Conservation (phyloP, 1,139 yeast genomes). For the Dujonia santamariae region DNA sequence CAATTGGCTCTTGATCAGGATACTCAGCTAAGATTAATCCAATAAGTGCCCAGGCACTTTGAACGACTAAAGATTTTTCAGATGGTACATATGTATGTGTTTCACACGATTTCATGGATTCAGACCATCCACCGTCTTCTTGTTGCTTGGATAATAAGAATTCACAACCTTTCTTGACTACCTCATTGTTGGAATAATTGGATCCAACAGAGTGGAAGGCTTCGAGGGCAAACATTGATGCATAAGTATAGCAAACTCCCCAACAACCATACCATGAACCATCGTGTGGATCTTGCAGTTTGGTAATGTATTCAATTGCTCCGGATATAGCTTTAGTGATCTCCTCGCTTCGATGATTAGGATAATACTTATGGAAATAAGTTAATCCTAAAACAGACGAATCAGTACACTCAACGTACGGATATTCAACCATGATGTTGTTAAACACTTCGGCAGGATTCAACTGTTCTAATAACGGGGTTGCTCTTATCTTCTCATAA, state of each 20-base stretch:
- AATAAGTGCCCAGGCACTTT: conserved; percentile 90
- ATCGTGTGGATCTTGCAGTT: conserved; percentile 59
- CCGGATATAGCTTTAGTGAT: conserved; percentile 64
- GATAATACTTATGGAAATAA: conserved; percentile 65
- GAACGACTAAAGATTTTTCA: conserved; percentile 70
- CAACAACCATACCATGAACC: conserved; percentile 99
- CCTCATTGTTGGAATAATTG: conserved; percentile 56
- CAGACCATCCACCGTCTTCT: conserved; percentile 97
- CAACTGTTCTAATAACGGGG: conserved; percentile 68
- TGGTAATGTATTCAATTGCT: conserved; percentile 70
- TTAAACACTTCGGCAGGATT: conserved; percentile 99
- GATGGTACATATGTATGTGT: conserved; percentile 68
- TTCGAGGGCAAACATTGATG: conserved; percentile 97
- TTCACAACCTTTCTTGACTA: conserved; percentile 77
- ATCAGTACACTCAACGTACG: conserved; percentile 97
- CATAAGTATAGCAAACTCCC: conserved; percentile 97
- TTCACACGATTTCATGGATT: conserved; percentile 80
- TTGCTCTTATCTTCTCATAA: conserved; percentile 82
- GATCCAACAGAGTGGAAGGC: conserved; percentile 74
- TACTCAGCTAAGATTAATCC: conserved; percentile 79
- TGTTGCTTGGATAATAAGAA: conserved; percentile 74
- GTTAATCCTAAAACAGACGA: conserved; percentile 88
- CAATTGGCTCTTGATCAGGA: conserved; percentile 65
- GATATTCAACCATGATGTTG: conserved; percentile 97
- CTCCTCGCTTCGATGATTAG: conserved; percentile 61